Evolutionary conservation across 495 filamentous ascomycete genomes (phyloP), one percentile per base, ranked within the genome.

Genomic region (Poronia punctata): DNA sequence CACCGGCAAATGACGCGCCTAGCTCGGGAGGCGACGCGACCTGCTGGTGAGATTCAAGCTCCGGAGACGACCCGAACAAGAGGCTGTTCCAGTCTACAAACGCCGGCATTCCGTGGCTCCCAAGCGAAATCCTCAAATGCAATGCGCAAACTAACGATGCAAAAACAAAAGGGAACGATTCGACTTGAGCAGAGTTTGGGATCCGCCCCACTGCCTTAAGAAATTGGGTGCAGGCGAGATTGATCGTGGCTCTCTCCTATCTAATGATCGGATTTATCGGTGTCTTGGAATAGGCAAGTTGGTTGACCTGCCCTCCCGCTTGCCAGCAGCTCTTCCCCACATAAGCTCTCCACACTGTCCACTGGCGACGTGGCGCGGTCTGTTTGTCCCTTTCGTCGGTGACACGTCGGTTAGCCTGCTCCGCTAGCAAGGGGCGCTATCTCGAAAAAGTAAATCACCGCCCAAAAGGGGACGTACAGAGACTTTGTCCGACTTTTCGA

Each of bases 31-130:
- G 18, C 27, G 35, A 36, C 35, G 35, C 34, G 42, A 26, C 20
- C 27, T 45, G 33, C 26, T 33, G 34, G 21, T 17, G 27, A 27
- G 34, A 19, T 32, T 29, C 32, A 24, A 35, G 16, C 23, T 29
- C 17, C 24, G 40, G 32, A 22, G 31, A 9, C 17, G 42, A 45
- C 21, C 43, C 43, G 29, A 40, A 46, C 28, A 46, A 24, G 9
- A 46, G 43, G 29, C 36, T n/a, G 30, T 46, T 34, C 43, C 43
- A 46, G 30, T 46, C 43, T 38, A 46, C 36, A 30, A 46, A 46
- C n/a, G 35, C 43, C 43, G 36, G 37, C 43, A 46, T 46, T 11
- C 30, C 42, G 42, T 38, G 28, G 38, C 34, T 35, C 27, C 42
- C 33, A 22, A 28, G 18, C 26, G 40, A 43, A 22, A 28, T 23